Conservation (phyloP, 2,329 filamentous ascomycete genomes). For the Neonectria sp. region DNA sequence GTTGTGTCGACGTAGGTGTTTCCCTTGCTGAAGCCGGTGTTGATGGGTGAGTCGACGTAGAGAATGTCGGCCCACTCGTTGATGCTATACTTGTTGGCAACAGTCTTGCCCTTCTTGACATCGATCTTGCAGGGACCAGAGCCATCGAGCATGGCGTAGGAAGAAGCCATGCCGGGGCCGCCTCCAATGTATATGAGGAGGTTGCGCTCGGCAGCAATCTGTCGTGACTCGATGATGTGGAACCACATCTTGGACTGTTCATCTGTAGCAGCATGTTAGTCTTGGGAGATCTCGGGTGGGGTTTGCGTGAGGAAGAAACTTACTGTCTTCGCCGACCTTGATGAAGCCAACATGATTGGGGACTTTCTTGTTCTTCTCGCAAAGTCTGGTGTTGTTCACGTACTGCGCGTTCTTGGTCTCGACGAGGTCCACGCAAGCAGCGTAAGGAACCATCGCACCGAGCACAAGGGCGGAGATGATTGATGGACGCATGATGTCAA, state of each 20-base stretch:
- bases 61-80: constrained; percentile 24
- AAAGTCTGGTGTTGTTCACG: neutral
- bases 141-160: constrained; percentile 13
- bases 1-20: neutral
- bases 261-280: neutral
- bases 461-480: neutral
- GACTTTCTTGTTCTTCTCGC: neutral
- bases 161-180: constrained; percentile 16
- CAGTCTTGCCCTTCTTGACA: neutral
- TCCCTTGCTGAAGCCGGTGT: constrained; percentile 23
- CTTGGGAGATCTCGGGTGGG: neutral
- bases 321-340: neutral
- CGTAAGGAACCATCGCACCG: neutral
- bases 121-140: constrained; percentile 20
- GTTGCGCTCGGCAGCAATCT: neutral
- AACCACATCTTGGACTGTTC: constrained; percentile 6
- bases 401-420: neutral
- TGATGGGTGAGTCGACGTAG: constrained; percentile 23
- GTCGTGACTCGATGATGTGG: constrained; percentile 20
- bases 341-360: neutral
- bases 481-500: neutral
- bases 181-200: constrained; percentile 26
- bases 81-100: constrained; percentile 9
- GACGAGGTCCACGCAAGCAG: neutral
- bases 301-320: neutral